A percentile compares a stretch with the other conserved stretches of the same genome.
Conservation (phyloP, 495 filamentous ascomycete genomes). For the Aspergillus panamensis region DNA sequence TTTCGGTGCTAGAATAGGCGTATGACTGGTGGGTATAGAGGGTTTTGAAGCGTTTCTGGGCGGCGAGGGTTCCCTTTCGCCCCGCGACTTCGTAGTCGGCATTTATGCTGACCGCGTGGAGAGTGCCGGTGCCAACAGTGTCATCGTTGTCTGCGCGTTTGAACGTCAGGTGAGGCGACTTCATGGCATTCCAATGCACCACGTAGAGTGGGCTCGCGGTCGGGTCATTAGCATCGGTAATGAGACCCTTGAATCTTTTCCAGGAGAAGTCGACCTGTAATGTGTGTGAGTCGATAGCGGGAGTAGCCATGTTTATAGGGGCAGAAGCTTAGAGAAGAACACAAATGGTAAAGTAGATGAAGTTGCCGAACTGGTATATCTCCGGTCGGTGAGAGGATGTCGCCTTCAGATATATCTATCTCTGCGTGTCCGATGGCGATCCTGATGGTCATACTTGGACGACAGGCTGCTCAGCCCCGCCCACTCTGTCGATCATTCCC, state of each 20-base stretch:
- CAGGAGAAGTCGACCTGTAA: slow-evolving; percentile 29
- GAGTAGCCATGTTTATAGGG: neutral
- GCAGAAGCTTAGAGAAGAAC: neutral
- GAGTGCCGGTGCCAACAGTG: slow-evolving; percentile 24
- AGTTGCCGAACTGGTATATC: no score
- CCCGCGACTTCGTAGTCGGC: slow-evolving; percentile 28
- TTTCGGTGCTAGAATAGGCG: slow-evolving; percentile 19
- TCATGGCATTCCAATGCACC: slow-evolving; percentile 19
- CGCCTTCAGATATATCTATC: neutral
- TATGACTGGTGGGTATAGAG: slow-evolving; percentile 32
- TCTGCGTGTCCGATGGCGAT: neutral
- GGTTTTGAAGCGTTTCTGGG: slow-evolving; percentile 30
- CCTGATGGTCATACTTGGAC: neutral
- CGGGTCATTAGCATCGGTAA: slow-evolving; percentile 13
- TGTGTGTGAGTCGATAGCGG: neutral
- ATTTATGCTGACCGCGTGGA: slow-evolving; percentile 30
- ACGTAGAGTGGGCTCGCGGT: slow-evolving; percentile 19
- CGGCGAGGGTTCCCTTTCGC: slow-evolving; percentile 23
- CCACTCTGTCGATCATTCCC: neutral
- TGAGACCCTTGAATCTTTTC: slow-evolving; percentile 25
- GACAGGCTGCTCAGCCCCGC: neutral
- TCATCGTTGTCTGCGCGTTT: slow-evolving; percentile 6
- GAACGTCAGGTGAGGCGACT: slow-evolving; percentile 14
- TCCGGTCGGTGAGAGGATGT: neutral
- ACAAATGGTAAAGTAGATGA: neutral